Conservation (phyloP, 148 eudicot species). For the Cornus controversa region DNA sequence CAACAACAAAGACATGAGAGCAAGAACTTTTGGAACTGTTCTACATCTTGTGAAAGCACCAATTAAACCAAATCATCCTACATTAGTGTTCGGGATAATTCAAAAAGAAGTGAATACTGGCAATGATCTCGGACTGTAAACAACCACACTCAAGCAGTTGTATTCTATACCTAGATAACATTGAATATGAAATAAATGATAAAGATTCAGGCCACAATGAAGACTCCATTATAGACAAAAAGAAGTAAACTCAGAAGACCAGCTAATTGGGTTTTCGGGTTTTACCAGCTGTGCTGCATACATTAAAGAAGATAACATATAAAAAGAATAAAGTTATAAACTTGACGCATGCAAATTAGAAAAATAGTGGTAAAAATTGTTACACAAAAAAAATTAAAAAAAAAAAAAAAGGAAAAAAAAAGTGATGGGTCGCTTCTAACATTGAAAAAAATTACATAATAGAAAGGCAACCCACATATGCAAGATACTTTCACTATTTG, state of each 20-base stretch:
- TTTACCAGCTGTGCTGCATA: background rate
- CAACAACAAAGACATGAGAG: background rate
- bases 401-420: background rate
- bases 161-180: background rate
- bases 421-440: background rate
- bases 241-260: background rate
- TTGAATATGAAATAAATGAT: background rate
- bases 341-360: background rate
- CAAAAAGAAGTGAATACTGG: background rate
- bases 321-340: background rate
- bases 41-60: too few relatives aligned
- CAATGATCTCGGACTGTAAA: background rate
- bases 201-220: background rate
- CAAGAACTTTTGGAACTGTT: too few relatives aligned
- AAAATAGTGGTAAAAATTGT: background rate
- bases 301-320: background rate
- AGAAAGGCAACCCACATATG: slow-evolving; percentile 11
- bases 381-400: background rate
- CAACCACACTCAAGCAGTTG: background rate
- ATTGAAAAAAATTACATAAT: background rate
- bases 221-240: background rate
- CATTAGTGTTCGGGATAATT: background rate
- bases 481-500: slow-evolving; percentile 9
- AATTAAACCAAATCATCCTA: too few relatives aligned
- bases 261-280: background rate